Base-by-base conservation (phyloP, 1,284 basidiomycete species). In the Melampsora larici-populina region DNA sequence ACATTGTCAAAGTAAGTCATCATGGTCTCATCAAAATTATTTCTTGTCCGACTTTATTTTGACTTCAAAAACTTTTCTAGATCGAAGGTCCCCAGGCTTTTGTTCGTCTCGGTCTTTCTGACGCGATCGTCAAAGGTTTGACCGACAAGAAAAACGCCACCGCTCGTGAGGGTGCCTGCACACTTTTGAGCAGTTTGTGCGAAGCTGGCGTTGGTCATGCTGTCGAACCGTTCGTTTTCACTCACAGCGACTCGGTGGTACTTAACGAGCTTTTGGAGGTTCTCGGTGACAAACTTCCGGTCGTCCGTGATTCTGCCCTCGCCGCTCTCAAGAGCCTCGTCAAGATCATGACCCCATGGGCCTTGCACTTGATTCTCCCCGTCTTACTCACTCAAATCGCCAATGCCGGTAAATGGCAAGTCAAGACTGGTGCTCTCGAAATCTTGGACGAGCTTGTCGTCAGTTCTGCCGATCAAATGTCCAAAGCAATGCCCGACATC, bases 361-460 rank as follows among this genome's bases (percentile, higher is more conserved):
- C 90, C 70, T 87, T 91, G 49, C 88, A 89, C 79, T 88, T 93
- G 83, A 85, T 98, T 83, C 90, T 99, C 83, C 93, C 94, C 79
- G 87, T 91, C 80, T 88, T 99, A 84, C 92, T 99, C 85, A 88
- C 93, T 85, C 91, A 98, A 87, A 92, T 97, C 87, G 92, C 92
- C 87, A 92, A 92, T 82, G 92, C 94, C 83, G 95, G 96, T 84
- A 99, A 99, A 87, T 99, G 96, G 97, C 97, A 99, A 86, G 86
- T 97, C 88, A 99, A 99, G 90, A 92, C 90, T 48, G 96, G 96
- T 78, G 89, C 90, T 55, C 87, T 99, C 80, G 86, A 88, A 82
- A 86, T 93, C 82, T 88, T 99, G 85, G 90, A 98, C 87, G 91
- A 94, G 87, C 89, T 99, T 85, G 91, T 98, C 84, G 86, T 85